phyloP scores from a whole-genome alignment of 2,329 filamentous ascomycete species.

The Aureobasidium vineae region DNA sequence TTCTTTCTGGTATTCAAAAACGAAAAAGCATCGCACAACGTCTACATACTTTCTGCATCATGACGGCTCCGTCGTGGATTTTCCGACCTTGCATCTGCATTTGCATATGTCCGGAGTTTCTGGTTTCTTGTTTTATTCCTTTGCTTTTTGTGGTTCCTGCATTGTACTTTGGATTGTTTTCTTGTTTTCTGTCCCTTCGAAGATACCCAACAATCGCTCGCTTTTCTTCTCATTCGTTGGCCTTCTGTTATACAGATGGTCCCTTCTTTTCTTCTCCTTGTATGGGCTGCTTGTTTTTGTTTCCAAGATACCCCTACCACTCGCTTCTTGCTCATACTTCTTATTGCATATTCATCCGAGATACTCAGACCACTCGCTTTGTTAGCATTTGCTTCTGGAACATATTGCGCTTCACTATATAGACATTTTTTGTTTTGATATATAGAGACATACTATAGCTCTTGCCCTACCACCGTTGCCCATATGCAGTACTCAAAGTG shows the following conservation, averaged over 20 bases:
- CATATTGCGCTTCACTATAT: not conserved
- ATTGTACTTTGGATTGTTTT: not conserved
- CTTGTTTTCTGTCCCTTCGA: not conserved
- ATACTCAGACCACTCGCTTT: constrained; percentile 11
- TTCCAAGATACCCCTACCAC: not conserved
- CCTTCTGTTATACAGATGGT: not conserved
- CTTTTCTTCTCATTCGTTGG: not conserved
- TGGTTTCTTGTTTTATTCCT: constrained; percentile 3
- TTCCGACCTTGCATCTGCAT: constrained; percentile 10
- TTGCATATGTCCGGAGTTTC: constrained; percentile 6
- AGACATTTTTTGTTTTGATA: not conserved
- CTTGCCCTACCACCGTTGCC: not conserved
- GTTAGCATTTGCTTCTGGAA: not conserved
- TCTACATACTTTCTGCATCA: not conserved
- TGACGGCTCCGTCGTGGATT: not conserved
- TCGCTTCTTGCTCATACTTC: not conserved
- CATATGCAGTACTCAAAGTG: not conserved
- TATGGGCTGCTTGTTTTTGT: not conserved
- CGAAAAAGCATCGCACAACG: constrained; percentile 15
- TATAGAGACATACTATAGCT: not conserved
- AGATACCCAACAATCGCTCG: constrained; percentile 20
- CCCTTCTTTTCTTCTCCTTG: not conserved
- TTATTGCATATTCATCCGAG: not conserved
- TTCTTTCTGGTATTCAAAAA: not conserved
- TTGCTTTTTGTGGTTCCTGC: not conserved